Percentiles rank a stretch among this genome's conserved stretches.
Conservation (phyloP, 2,329 filamentous ascomycete species). For the Aaosphaeria arxii region DNA sequence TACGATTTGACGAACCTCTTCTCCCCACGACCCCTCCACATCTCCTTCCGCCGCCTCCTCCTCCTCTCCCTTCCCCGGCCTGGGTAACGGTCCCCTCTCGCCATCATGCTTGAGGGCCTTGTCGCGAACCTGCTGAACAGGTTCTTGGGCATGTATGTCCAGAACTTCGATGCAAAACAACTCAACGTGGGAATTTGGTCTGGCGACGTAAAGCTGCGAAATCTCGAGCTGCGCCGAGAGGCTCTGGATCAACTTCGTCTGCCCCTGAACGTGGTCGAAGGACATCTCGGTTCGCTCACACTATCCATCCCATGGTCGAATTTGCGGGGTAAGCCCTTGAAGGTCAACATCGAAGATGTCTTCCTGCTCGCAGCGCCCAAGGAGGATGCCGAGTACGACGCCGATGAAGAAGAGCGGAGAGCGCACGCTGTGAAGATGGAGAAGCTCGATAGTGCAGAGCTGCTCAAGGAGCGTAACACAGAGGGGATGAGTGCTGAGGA, state of each 20-base stretch:
- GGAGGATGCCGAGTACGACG: constrained; percentile 89
- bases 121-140: constrained; percentile 97
- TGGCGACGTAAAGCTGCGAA: constrained; percentile 90
- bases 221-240: constrained; percentile 90
- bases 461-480: constrained; percentile 87
- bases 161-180: constrained; percentile 98
- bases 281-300: constrained; percentile 88
- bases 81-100: constrained; percentile 65
- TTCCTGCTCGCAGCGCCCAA: constrained; percentile 93
- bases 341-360: constrained; percentile 94
- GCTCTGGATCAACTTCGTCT: constrained; percentile 96
- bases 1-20: constrained; percentile 24
- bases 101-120: constrained; percentile 90
- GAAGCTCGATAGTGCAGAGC: constrained; percentile 92
- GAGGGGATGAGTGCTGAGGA: constrained; percentile 94
- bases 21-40: constrained; percentile 10
- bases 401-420: constrained; percentile 85
- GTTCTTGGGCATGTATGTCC: constrained; percentile 99
- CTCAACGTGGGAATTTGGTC: constrained; percentile 99
- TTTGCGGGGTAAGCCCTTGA: constrained; percentile 87
- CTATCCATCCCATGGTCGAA: constrained; percentile 98
- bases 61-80: constrained; percentile 52
- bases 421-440: constrained; percentile 96
- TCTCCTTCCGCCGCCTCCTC: constrained; percentile 5
- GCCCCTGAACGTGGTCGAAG: constrained; percentile 93